These are phyloP conservation scores for Kazachstania taianensis DNA, from an alignment of 805 yeast species.

Conservation along the genomic window DNA sequence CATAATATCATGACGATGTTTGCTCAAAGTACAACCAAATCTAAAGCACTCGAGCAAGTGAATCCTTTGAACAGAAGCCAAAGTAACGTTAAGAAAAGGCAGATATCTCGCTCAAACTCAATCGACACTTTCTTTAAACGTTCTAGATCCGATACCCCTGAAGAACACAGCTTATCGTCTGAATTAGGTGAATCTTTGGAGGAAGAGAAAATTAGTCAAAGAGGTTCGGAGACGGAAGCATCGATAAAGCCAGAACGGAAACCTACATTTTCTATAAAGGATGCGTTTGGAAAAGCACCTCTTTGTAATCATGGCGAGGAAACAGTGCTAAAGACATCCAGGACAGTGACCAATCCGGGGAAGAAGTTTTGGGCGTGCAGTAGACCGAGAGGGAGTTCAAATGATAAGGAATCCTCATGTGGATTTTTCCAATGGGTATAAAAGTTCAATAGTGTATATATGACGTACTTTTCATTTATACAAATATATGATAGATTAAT, in stretches of 20 bases:
- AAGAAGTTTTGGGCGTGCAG: slow-evolving; percentile 47
- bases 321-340: slow-evolving; percentile 39
- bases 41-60: not conserved
- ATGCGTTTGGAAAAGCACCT: slow-evolving; percentile 31
- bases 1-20: slow-evolving; percentile 32
- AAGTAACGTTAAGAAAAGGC: slow-evolving; percentile 1
- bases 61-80: not conserved
- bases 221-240: not conserved
- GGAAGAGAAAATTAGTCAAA: too few species aligned
- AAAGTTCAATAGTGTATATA: not conserved
- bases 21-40: slow-evolving; percentile 7
- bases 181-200: too few species aligned
- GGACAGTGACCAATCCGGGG: slow-evolving; percentile 36
- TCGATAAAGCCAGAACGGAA: not conserved
- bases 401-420: slow-evolving; percentile 33
- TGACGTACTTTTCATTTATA: not conserved
- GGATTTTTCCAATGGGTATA: slow-evolving; percentile 46
- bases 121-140: slow-evolving; percentile 8
- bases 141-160: not conserved
- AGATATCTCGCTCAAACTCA: slow-evolving; percentile 4
- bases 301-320: slow-evolving; percentile 38
- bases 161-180: too few species aligned
- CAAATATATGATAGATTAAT: not conserved
- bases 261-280: slow-evolving; percentile 6
- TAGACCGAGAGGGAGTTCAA: slow-evolving; percentile 27